Conservation (phyloP, 305 asterid genomes). For the Solanum hybrid region DNA sequence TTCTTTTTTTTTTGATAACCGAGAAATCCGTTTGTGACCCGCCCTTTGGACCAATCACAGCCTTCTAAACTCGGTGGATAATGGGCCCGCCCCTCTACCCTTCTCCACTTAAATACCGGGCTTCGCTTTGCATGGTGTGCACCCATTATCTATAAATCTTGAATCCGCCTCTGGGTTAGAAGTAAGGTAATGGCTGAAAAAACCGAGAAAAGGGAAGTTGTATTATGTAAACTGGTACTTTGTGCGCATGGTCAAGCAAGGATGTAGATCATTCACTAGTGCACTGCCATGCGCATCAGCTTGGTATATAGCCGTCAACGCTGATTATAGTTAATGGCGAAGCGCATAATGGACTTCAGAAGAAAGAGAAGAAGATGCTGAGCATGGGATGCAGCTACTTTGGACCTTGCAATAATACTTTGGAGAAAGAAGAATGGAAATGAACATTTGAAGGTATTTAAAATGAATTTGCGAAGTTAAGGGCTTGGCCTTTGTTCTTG, state of each 20-base stretch:
- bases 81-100: too few relatives aligned
- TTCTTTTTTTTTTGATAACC: too few relatives aligned
- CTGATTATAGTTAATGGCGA: neutral
- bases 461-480: neutral
- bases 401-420: neutral
- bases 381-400: neutral
- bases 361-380: neutral
- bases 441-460: neutral
- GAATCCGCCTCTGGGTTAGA: neutral
- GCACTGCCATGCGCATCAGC: neutral
- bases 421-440: neutral
- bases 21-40: too few relatives aligned
- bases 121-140: too few relatives aligned
- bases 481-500: neutral
- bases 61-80: too few relatives aligned
- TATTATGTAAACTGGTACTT: neutral
- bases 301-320: neutral
- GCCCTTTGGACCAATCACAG: too few relatives aligned
- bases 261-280: neutral
- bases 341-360: neutral
- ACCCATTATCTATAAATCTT: too few relatives aligned
- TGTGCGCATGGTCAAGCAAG: neutral
- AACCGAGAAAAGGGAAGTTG: neutral
- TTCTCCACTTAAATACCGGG: too few relatives aligned
- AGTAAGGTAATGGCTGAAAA: neutral